phyloP scores from a whole-genome alignment of 2,329 filamentous ascomycete genomes.

The Aspergillus pseudoviridinutans region DNA sequence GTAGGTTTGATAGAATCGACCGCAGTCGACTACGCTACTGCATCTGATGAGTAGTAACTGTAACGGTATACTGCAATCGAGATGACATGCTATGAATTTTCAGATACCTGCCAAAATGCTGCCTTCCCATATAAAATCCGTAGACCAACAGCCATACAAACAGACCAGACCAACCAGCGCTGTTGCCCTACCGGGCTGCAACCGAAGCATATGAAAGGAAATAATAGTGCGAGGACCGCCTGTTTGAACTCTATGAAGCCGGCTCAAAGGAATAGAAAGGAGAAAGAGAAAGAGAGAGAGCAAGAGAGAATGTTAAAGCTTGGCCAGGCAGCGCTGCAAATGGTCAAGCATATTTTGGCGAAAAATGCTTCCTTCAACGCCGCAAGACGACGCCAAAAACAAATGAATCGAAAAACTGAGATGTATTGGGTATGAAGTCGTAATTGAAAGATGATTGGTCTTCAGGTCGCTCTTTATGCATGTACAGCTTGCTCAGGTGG shows the following conservation, averaged over 20 bases:
- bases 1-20: not conserved
- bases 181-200: not conserved
- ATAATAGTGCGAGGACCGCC: not conserved
- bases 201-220: not conserved
- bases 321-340: not conserved
- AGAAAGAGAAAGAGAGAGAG: not conserved
- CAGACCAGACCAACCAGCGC: not conserved
- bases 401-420: not conserved
- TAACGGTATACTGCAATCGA: not conserved
- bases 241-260: not conserved
- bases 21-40: not conserved
- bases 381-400: not conserved
- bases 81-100: not conserved
- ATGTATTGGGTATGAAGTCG: slow-evolving; percentile 8
- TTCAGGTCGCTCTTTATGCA: slow-evolving; percentile 16
- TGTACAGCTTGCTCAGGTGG: slow-evolving; percentile 25
- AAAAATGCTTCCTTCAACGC: not conserved
- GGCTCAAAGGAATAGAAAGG: not conserved
- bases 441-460: slow-evolving; percentile 5
- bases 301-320: not conserved
- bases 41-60: not conserved
- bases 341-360: not conserved
- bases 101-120: not conserved
- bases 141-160: not conserved
- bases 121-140: not conserved